A percentile compares a stretch with the other conserved stretches of the same genome.
Evolutionary conservation across 768 basidiomycete genomes (phyloP).

Genomic region (Steccherinum ochraceum): DNA sequence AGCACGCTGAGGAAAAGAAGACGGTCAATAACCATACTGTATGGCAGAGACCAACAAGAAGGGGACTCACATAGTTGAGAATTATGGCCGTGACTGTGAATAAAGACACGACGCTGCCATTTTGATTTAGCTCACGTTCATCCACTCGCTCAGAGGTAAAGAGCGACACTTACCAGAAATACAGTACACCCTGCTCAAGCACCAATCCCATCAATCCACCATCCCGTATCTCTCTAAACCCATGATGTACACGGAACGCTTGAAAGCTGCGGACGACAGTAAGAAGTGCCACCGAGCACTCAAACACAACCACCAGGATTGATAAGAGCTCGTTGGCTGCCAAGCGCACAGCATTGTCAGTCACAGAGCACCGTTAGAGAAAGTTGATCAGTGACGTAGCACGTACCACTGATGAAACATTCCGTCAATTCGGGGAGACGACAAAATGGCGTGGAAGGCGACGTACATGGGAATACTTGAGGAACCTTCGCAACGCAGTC

Average conservation of each 20-base stretch:
- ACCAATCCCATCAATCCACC: conserved; percentile 5
- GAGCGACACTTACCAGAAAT: too few species aligned
- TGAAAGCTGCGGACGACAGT: conserved; percentile 14
- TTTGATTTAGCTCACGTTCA: too few species aligned
- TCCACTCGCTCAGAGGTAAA: too few species aligned
- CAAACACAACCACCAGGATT: conserved; percentile 17
- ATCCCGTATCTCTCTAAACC: conserved; percentile 3
- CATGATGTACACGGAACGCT: conserved; percentile 5
- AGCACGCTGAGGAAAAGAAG: too few species aligned
- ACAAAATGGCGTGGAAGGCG: too few species aligned
- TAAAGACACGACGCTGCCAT: conserved; percentile 7
- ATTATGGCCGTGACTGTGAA: conserved; percentile 11
- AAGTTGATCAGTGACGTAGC: too few species aligned
- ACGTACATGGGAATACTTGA: conserved; percentile 15
- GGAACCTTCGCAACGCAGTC: conserved; percentile 9
- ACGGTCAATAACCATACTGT: too few species aligned
- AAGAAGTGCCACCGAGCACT: conserved; percentile 10
- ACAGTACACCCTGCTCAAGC: conserved; percentile 12
- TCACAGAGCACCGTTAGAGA: background rate
- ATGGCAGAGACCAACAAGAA: background rate
- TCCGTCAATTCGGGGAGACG: too few species aligned
- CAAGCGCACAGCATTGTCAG: background rate
- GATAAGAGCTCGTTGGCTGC: conserved; percentile 14
- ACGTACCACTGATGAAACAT: too few species aligned
- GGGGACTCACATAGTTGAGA: conserved; percentile 10